phyloP scores from a whole-genome alignment of 2,329 filamentous ascomycete species.

The Xylaria sp. region DNA sequence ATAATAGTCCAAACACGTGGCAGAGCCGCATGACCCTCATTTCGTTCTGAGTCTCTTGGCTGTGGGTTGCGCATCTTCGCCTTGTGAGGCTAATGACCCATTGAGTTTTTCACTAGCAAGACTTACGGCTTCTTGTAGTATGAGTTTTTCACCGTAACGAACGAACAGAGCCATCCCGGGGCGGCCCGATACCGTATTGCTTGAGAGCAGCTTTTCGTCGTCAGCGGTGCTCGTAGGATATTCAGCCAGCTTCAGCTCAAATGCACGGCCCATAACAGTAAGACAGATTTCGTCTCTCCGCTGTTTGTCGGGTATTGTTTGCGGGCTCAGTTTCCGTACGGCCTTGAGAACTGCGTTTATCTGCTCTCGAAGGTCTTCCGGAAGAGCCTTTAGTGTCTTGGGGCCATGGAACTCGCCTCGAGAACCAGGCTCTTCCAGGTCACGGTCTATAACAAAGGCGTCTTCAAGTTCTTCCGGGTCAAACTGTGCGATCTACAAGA shows the following conservation, averaged over 20 bases:
- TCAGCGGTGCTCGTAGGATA: slow-evolving; percentile 57
- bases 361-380: slow-evolving; percentile 63
- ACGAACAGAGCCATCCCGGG: slow-evolving; percentile 72
- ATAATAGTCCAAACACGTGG: neutral
- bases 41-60: slow-evolving; percentile 47
- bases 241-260: slow-evolving; percentile 53
- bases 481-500: slow-evolving; percentile 55
- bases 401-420: slow-evolving; percentile 57
- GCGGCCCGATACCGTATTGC: slow-evolving; percentile 49
- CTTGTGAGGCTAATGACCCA: slow-evolving; percentile 30
- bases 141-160: slow-evolving; percentile 76
- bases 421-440: slow-evolving; percentile 61
- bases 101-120: slow-evolving; percentile 48
- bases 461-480: slow-evolving; percentile 78
- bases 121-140: slow-evolving; percentile 65
- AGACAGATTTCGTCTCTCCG: slow-evolving; percentile 59
- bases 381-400: slow-evolving; percentile 55
- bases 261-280: slow-evolving; percentile 52
- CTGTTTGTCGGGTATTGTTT: slow-evolving; percentile 59
- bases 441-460: slow-evolving; percentile 74
- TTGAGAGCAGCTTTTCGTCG: slow-evolving; percentile 53
- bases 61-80: slow-evolving; percentile 40
- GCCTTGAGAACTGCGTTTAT: slow-evolving; percentile 62
- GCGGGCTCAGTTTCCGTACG: slow-evolving; percentile 56
- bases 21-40: slow-evolving; percentile 25